Base-by-base conservation (phyloP, 352 stramenopile species). In the Blastocystis sp. region DNA sequence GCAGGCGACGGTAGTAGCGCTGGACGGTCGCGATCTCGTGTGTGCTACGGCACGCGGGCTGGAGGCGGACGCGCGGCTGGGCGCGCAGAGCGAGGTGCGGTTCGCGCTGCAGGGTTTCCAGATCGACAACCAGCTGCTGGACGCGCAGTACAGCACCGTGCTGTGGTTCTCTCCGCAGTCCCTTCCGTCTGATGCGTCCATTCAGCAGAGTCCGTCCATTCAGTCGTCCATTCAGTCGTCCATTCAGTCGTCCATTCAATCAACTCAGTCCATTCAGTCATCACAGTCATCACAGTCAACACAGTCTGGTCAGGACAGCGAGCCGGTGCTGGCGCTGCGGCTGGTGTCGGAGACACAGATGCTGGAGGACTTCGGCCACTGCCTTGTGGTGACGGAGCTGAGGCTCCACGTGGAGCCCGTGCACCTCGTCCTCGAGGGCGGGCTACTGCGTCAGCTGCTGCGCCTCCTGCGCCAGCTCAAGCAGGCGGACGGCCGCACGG, bases 121-220 rank as follows among this genome's bases (percentile, higher is more conserved):
- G 54, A 7, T 84, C 17, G 42, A 63, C 38, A 84, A 84, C 48
- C 74, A 84, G 21, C 54, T 84, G 17, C 14, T 84, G 74, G 57
- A 84, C n/a, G 57, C 45, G 11, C 59, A 69, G 17, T 84, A 84
- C 48, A 57, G 48, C 14, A 57, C 48, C 6, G 48, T 57, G 48
- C 14, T 57, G 0, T 57, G 48, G 48, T 57, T 57, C 48, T 7
- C 48, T 34, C 28, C 28, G 28, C 28, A 34, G 28, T 34, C 28
- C 28, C 28, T 34, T 34, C 28, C 28, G 28, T 34, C 28, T 34
- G 28, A 34, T 34, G 28, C 28, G 28, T 34, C 28, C 28, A 34
- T 34, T 34, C 28, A 34, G 28, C 28, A 34, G 28, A 34, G 28
- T 34, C 28, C 28, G 28, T 34, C 28, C 28, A 34, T 34, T 34